Conservation (phyloP, 352 stramenopile genomes). For the Elongisporangium senticosum region DNA sequence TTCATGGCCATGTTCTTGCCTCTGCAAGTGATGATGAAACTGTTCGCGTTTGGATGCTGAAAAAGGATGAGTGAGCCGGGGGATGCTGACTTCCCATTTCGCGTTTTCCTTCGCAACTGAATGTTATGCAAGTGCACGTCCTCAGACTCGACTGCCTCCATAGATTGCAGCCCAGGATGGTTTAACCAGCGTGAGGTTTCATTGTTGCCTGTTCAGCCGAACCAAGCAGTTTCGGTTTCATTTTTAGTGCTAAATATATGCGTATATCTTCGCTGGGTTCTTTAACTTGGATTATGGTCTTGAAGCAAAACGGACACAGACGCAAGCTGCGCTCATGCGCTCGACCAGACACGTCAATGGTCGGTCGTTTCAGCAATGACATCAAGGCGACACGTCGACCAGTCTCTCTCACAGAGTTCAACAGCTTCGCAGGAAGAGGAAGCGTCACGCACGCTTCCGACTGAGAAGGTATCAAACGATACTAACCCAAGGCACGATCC, state of each 20-base stretch:
- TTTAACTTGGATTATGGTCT: background rate
- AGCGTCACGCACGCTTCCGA: background rate
- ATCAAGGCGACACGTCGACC: background rate
- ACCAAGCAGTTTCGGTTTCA: background rate
- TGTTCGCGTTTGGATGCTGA: slow-evolving; percentile 39
- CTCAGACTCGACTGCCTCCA: no score
- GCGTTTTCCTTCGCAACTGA: background rate
- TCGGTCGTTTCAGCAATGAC: background rate
- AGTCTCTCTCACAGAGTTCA: background rate
- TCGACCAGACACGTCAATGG: background rate
- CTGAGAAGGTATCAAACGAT: background rate
- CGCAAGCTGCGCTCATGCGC: background rate
- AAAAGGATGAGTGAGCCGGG: background rate
- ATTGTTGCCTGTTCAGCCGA: background rate
- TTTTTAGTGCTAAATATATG: background rate
- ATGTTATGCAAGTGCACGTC: background rate
- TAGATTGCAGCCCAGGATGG: no score
- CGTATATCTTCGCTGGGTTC: background rate
- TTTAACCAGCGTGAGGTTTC: no score
- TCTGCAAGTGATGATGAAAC: slow-evolving; percentile 77
- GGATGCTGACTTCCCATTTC: background rate
- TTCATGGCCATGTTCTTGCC: slow-evolving; percentile 41
- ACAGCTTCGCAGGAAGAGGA: background rate
- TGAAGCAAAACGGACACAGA: background rate
- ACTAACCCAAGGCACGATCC: background rate